These are phyloP conservation scores for Creolimax fragrantissima DNA, from an alignment of 78 protist species.

Conservation along the genomic window DNA sequence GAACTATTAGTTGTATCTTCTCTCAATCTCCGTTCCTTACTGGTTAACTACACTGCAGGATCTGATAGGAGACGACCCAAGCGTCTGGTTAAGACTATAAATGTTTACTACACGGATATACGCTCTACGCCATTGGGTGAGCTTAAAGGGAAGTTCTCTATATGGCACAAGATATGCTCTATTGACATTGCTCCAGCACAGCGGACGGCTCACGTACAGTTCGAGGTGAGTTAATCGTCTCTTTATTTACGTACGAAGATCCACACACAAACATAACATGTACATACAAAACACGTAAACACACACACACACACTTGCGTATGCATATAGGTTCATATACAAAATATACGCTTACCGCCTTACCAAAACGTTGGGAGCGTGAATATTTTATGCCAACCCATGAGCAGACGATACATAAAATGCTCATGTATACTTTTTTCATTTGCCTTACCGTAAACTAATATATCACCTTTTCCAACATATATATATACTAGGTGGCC, in stretches of 20 bases:
- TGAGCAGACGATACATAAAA: too few species aligned
- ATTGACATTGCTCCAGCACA: too few species aligned
- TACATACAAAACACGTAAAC: neutral
- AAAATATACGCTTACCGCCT: neutral
- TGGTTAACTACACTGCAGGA: too few species aligned
- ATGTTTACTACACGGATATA: slow-evolving; percentile 50
- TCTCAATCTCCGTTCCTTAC: too few species aligned
- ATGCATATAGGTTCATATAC: neutral
- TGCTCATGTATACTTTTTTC: slow-evolving; percentile 44
- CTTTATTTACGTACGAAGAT: slow-evolving; percentile 23
- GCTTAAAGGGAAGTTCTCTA: slow-evolving; percentile 36
- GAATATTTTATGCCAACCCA: neutral
- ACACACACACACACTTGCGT: slow-evolving; percentile 29
- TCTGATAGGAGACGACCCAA: too few species aligned
- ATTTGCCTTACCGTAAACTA: slow-evolving; percentile 64
- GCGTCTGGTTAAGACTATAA: slow-evolving; percentile 44
- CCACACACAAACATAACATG: neutral
- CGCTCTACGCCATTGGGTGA: slow-evolving; percentile 48
- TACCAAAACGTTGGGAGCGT: neutral
- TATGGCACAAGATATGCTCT: slow-evolving; percentile 64
- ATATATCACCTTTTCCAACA: slow-evolving; percentile 58
- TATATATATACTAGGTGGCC: slow-evolving; percentile 15
- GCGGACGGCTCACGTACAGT: too few species aligned
- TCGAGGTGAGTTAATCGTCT: too few species aligned
- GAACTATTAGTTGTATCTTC: too few species aligned